Evolutionary conservation across 2,329 filamentous ascomycete species (phyloP).

Genomic region (Xylaria sp.): DNA sequence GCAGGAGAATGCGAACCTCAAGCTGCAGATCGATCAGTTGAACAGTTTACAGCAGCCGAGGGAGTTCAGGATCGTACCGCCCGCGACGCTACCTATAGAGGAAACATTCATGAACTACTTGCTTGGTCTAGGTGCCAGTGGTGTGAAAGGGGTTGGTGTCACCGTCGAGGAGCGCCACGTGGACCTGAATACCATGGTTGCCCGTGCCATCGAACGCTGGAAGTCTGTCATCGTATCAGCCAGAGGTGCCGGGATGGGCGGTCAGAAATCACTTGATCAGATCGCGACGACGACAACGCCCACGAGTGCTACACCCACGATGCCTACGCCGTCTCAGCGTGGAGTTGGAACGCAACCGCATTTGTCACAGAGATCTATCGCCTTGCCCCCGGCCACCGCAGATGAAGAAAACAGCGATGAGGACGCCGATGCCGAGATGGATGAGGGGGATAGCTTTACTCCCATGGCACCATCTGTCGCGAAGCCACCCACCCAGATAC

Average conservation of each 20-base stretch:
- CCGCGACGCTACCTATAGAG: constrained; percentile 63
- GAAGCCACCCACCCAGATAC: constrained; percentile 47
- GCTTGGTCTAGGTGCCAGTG: constrained; percentile 57
- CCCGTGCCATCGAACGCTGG: constrained; percentile 69
- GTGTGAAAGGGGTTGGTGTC: constrained; percentile 56
- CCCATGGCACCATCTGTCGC: constrained; percentile 57
- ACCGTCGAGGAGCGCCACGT: constrained; percentile 61
- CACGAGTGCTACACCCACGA: constrained; percentile 37
- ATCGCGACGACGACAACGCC: constrained; percentile 40
- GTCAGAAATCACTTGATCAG: constrained; percentile 61
- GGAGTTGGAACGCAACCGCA: constrained; percentile 39
- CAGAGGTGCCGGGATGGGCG: constrained; percentile 59
- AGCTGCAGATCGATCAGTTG: constrained; percentile 67
- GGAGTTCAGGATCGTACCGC: constrained; percentile 65
- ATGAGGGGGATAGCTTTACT: constrained; percentile 66
- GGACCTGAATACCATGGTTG: constrained; percentile 62
- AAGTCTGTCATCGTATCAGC: constrained; percentile 67
- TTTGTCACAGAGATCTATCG: constrained; percentile 37
- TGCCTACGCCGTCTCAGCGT: constrained; percentile 30
- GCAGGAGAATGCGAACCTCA: constrained; percentile 68
- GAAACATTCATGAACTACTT: constrained; percentile 59
- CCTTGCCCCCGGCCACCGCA: constrained; percentile 36
- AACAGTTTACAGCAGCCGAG: constrained; percentile 68
- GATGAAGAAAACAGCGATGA: constrained; percentile 60
- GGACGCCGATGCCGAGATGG: constrained; percentile 61